Evolutionary conservation across 192 early-diverging fungal species (phyloP).

Genomic region (Paraglomus occultum): DNA sequence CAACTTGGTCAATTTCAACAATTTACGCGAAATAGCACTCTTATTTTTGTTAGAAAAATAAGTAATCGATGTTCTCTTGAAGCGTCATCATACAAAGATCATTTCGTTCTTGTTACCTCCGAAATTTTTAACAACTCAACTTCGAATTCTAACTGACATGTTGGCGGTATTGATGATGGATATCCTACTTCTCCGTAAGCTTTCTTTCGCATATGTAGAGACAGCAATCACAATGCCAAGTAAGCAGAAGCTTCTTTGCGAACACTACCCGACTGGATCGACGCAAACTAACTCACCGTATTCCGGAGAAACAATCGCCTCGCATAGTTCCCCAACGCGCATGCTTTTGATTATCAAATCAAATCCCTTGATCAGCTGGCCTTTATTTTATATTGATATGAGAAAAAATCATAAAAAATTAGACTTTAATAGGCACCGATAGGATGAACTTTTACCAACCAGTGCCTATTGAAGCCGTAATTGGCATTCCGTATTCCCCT

Average conservation of each 20-base stretch:
- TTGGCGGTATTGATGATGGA: constrained; percentile 38
- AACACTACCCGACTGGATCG: neutral
- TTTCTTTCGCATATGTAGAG: neutral
- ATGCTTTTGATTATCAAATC: constrained; percentile 42
- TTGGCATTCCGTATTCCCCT: neutral
- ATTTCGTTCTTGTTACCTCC: constrained; percentile 32
- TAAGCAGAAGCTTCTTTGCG: neutral
- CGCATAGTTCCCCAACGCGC: constrained; percentile 43
- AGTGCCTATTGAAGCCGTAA: neutral
- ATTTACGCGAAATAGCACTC: too few species aligned
- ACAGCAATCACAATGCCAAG: neutral
- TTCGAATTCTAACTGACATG: constrained; percentile 42
- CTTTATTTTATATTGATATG: constrained; percentile 21
- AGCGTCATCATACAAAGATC: constrained; percentile 4
- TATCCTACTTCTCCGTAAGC: constrained; percentile 39
- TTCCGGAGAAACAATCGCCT: constrained; percentile 37
- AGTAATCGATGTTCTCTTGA: neutral
- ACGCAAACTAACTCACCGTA: constrained; percentile 34
- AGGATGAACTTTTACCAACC: neutral
- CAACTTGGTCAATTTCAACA: too few species aligned
- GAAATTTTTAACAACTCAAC: constrained; percentile 41
- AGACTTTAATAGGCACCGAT: neutral
- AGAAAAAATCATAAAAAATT: neutral
- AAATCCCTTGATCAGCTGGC: constrained; percentile 43
- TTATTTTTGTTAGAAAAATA: too few species aligned